Evolutionary conservation across 2,329 filamentous ascomycete species (phyloP).

Genomic region (Gaeumannomyces tritici): DNA sequence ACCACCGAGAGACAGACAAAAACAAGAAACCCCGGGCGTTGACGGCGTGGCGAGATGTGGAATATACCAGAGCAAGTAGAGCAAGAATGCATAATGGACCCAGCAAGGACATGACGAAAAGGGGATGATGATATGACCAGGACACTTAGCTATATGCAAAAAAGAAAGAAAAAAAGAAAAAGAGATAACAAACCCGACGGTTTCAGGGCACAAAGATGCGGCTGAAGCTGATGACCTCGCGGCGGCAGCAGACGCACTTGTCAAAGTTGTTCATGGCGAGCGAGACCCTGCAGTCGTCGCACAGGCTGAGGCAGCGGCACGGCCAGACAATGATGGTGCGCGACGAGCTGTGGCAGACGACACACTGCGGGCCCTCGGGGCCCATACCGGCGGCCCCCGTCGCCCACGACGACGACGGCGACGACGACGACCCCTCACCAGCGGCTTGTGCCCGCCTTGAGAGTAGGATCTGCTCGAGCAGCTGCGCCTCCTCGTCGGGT

Average conservation of each 20-base stretch:
- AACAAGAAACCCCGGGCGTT: too few species aligned
- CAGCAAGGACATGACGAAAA: background rate
- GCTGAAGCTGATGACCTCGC: conserved; percentile 82
- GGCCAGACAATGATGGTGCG: conserved; percentile 93
- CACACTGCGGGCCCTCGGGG: conserved; percentile 67
- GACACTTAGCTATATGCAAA: background rate
- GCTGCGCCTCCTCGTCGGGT: conserved; percentile 48
- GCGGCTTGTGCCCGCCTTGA: conserved; percentile 27
- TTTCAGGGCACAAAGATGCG: conserved; percentile 74
- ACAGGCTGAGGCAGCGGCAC: conserved; percentile 86
- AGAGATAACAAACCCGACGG: too few species aligned
- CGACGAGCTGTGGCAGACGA: conserved; percentile 82
- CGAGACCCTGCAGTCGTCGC: conserved; percentile 89
- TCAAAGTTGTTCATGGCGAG: conserved; percentile 96
- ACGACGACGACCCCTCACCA: conserved; percentile 6
- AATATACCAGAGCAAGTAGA: too few species aligned
- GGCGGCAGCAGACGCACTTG: conserved; percentile 88
- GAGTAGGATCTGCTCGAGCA: conserved; percentile 51
- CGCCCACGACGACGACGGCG: conserved; percentile 42
- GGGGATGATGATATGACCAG: background rate
- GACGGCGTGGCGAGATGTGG: too few species aligned
- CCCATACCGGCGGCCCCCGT: conserved; percentile 66
- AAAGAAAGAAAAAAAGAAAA: background rate
- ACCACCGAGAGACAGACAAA: too few species aligned
- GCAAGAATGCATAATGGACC: too few species aligned